These are phyloP conservation scores for Pseudogymnoascus verrucosus DNA, from an alignment of 2,329 filamentous ascomycete genomes.

Conservation along the genomic window DNA sequence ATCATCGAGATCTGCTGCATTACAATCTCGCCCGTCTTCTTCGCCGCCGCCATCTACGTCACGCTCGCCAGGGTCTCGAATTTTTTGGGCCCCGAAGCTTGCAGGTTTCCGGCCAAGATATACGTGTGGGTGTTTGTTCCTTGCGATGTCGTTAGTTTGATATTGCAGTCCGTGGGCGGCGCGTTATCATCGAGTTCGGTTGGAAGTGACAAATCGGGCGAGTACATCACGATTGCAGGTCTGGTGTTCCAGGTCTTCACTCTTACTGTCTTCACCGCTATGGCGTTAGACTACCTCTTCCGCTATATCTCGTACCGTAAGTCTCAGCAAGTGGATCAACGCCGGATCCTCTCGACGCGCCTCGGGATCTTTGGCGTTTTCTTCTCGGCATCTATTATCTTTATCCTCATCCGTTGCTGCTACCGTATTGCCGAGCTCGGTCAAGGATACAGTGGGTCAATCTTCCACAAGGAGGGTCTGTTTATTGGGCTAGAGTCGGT, in stretches of 20 bases:
- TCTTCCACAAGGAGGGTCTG: constrained; percentile 47
- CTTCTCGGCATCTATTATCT: constrained; percentile 48
- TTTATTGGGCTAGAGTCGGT: constrained; percentile 53
- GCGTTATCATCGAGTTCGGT: constrained; percentile 48
- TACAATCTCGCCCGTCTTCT: constrained; percentile 57
- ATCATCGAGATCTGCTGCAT: constrained; percentile 53
- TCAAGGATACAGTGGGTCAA: constrained; percentile 50
- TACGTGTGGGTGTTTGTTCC: constrained; percentile 43
- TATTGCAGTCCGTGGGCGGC: constrained; percentile 53
- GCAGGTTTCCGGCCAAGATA: constrained; percentile 36
- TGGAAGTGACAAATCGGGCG: constrained; percentile 36
- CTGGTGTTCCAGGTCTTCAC: constrained; percentile 53
- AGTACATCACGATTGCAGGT: constrained; percentile 57
- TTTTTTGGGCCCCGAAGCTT: constrained; percentile 41
- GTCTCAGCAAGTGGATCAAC: constrained; percentile 24
- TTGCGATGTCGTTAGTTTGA: constrained; percentile 52
- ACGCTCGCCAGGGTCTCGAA: constrained; percentile 44
- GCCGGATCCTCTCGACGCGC: constrained; percentile 27
- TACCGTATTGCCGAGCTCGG: constrained; percentile 60
- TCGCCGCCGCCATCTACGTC: constrained; percentile 56
- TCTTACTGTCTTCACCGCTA: constrained; percentile 44
- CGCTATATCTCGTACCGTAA: constrained; percentile 9
- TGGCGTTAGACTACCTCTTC: constrained; percentile 28
- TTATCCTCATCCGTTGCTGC: constrained; percentile 55
- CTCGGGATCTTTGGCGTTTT: constrained; percentile 50